Percentiles rank a stretch among this genome's conserved stretches.
phyloP scores from a whole-genome alignment of 2,329 filamentous ascomycete species.

The Dendryphion nanum region DNA sequence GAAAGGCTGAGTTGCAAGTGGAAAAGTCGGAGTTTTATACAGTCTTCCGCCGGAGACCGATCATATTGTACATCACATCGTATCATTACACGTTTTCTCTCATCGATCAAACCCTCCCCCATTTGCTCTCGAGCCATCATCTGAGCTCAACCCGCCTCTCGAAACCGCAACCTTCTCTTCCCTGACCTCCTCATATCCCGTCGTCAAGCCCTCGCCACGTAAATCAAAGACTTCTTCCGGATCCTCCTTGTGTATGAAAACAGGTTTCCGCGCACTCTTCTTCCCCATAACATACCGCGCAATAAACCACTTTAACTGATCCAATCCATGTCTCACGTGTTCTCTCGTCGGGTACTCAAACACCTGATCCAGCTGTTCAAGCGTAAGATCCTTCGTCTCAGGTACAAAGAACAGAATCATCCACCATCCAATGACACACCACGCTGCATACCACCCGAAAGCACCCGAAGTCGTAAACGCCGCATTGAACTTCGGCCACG shows the following conservation, averaged over 20 bases:
- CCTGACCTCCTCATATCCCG: conserved; percentile 1
- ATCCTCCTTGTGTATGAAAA: conserved; percentile 7
- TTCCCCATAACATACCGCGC: conserved; percentile 8
- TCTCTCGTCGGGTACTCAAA: conserved; percentile 13
- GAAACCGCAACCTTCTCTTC: too few species aligned
- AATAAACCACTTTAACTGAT: conserved; percentile 13
- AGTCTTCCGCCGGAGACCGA: too few species aligned
- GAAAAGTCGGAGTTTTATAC: too few species aligned
- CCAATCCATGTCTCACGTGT: conserved; percentile 11
- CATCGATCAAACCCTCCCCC: too few species aligned
- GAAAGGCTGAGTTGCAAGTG: too few species aligned
- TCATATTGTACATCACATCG: too few species aligned
- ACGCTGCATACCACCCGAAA: conserved; percentile 18
- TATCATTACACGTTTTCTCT: too few species aligned
- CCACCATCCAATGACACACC: conserved; percentile 16
- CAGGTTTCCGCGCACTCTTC: conserved; percentile 9
- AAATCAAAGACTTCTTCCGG: conserved; percentile 6
- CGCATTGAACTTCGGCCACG: conserved; percentile 15
- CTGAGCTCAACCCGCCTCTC: too few species aligned
- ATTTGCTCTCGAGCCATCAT: too few species aligned
- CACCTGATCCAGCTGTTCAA: conserved; percentile 18
- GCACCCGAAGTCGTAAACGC: conserved; percentile 11
- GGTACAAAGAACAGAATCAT: conserved; percentile 17
- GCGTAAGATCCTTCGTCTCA: conserved; percentile 17
- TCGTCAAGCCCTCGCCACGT: conserved; percentile 1